Evolutionary conservation across 2,329 filamentous ascomycete genomes (phyloP).

Genomic region (Fusarium xyrophilum): DNA sequence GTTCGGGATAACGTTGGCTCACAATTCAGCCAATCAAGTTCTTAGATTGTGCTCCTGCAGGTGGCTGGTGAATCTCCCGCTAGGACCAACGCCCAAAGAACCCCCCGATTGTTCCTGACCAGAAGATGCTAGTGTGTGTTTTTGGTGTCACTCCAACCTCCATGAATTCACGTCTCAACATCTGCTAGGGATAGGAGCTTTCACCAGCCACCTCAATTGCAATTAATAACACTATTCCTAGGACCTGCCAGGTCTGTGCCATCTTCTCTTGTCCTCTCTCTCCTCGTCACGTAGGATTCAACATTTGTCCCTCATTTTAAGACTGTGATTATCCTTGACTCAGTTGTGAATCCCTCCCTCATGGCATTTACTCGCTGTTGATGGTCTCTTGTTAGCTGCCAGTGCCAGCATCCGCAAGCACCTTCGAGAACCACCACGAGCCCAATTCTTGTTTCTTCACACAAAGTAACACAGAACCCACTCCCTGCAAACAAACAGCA

Average conservation of each 20-base stretch:
- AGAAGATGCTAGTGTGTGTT: conserved; percentile 25
- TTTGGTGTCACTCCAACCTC: conserved; percentile 37
- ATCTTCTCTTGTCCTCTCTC: conserved; percentile 6
- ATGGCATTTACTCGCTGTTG: neutral
- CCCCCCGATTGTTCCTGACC: conserved; percentile 25
- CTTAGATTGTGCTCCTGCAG: neutral
- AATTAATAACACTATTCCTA: conserved; percentile 35
- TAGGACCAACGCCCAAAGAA: conserved; percentile 14
- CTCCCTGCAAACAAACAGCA: neutral
- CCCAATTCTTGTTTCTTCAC: neutral
- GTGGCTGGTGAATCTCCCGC: conserved; percentile 29
- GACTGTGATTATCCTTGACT: neutral
- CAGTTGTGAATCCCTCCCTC: conserved; percentile 23
- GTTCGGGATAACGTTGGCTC: neutral
- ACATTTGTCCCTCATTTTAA: neutral
- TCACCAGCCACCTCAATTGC: conserved; percentile 42
- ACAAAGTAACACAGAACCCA: neutral
- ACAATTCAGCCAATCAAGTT: conserved; percentile 16
- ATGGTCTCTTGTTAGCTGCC: conserved; percentile 22
- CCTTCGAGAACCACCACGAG: neutral
- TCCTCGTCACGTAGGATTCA: conserved; percentile 27
- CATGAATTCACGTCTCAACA: conserved; percentile 27
- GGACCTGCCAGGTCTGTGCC: conserved; percentile 11
- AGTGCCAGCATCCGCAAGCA: conserved; percentile 25
- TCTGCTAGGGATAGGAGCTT: conserved; percentile 12